Evolutionary conservation across 2,329 filamentous ascomycete genomes (phyloP), one percentile per base, ranked within the genome.

Genomic region (Camillea tinctor): DNA sequence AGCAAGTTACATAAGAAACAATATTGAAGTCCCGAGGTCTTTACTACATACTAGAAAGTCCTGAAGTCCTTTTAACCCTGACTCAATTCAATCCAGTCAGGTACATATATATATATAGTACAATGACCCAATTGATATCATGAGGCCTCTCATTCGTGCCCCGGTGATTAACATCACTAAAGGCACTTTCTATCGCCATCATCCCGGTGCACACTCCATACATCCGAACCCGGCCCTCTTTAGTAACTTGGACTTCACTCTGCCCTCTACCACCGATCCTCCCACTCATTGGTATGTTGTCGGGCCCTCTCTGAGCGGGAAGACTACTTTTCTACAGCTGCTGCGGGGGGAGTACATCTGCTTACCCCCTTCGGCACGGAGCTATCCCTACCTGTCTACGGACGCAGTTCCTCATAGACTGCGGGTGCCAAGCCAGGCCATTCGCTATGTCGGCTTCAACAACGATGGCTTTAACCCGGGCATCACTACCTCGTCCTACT

Each of bases 381-480:
- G 87, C 6, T 97, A 88, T 71, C 95, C 95, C 0, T 91, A 90
- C 71, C 83, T 98, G 1, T 83, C 88, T 15, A 85, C 83, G 2
- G 81, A 85, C 53, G 80, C 83, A 5, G 82, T 92, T 6, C 77
- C 84, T 2, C 67, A 77, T 21, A 77, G 80, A 2, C 74, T 91
- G 53, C 82, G 84, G 51, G 83, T 80, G 56, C 86, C 90, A 0
- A 80, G 80, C 13, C 81, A 82, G 65, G 92, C 92, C 0, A 89
- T 99, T 60, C 88, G 89, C 67, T 94, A 97, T 79, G 93, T 98
- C 9, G 94, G 95, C 0, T 98, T 98, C 71, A 91, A 92, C 70
- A 87, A 86, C 1, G 90, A 93, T 67, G 83, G 86, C 23, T 82
- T 82, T 5, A 77, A 81, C 54, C 77, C 84, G 15, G 78, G 79